These are phyloP conservation scores for Pleurotus ostreatus DNA, from an alignment of 768 basidiomycete genomes.

Conservation along the genomic window DNA sequence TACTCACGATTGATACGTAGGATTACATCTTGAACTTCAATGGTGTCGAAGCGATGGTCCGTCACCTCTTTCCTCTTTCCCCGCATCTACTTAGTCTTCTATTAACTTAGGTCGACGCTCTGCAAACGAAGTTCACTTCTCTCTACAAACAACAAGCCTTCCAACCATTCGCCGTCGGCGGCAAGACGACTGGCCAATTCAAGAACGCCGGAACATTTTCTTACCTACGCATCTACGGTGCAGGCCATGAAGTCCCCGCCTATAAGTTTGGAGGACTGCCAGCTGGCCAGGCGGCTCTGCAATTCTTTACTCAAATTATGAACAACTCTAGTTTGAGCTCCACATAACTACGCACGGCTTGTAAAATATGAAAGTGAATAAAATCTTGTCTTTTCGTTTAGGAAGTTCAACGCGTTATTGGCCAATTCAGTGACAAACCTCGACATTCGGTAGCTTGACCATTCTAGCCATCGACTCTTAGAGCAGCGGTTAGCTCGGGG, in stretches of 20 bases:
- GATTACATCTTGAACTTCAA: conserved; percentile 52
- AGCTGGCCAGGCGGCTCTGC: conserved; percentile 38
- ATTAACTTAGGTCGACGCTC: conserved; percentile 33
- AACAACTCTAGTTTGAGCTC: conserved; percentile 16
- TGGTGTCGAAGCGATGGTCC: conserved; percentile 56
- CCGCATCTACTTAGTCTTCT: too few species aligned
- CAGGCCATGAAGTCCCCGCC: conserved; percentile 46
- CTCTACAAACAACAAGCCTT: conserved; percentile 39
- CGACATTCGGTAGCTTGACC: too few species aligned
- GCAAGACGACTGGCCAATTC: conserved; percentile 44
- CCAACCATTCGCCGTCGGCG: conserved; percentile 45
- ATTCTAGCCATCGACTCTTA: too few species aligned
- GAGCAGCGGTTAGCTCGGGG: too few species aligned
- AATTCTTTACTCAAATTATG: conserved; percentile 43
- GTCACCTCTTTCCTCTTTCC: neutral
- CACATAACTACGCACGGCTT: neutral
- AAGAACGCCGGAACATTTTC: conserved; percentile 59
- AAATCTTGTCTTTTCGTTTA: too few species aligned
- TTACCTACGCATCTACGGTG: conserved; percentile 47
- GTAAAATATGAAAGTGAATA: neutral
- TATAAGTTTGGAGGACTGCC: conserved; percentile 35
- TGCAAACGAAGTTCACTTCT: conserved; percentile 42
- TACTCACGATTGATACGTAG: conserved; percentile 15
- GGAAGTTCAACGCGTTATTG: too few species aligned
- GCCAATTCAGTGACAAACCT: too few species aligned